These are phyloP conservation scores for Lasiodiplodia sp. DNA, from an alignment of 2,329 filamentous ascomycete genomes.

Conservation along the genomic window DNA sequence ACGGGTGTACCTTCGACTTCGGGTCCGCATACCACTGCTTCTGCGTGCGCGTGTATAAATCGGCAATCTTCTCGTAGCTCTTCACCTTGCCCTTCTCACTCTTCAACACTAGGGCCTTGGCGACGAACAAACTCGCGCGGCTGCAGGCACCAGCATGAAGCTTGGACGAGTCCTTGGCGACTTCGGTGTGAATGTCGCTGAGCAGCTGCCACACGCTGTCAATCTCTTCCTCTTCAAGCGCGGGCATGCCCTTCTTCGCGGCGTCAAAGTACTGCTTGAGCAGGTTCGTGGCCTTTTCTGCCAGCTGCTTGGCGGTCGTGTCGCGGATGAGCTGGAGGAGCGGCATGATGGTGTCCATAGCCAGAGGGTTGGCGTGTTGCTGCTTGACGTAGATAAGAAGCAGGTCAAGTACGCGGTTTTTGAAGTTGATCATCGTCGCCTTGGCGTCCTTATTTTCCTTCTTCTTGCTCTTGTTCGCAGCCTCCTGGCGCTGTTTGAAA, in stretches of 20 bases:
- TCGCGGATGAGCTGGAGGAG: conserved; percentile 77
- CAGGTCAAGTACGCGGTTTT: conserved; percentile 89
- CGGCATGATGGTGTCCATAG: conserved; percentile 75
- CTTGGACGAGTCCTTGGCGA: conserved; percentile 68
- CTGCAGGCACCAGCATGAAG: conserved; percentile 79
- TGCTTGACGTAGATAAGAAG: conserved; percentile 84
- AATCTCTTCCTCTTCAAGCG: conserved; percentile 51
- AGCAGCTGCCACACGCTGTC: conserved; percentile 64
- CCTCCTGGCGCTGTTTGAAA: conserved; percentile 78
- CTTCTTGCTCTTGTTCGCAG: conserved; percentile 59
- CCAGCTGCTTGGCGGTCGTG: conserved; percentile 78
- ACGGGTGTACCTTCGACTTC: conserved; percentile 51
- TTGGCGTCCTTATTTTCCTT: conserved; percentile 88
- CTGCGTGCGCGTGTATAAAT: conserved; percentile 53
- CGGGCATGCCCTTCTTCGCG: conserved; percentile 56
- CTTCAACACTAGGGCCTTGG: conserved; percentile 65
- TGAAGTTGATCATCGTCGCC: conserved; percentile 91
- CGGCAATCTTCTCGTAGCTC: conserved; percentile 48
- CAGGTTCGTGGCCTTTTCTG: conserved; percentile 75
- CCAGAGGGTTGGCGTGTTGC: conserved; percentile 72
- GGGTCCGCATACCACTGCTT: conserved; percentile 53
- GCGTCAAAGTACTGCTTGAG: conserved; percentile 75
- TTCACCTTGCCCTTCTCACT: conserved; percentile 40
- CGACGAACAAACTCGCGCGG: conserved; percentile 72
- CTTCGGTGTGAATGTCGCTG: conserved; percentile 72